Conservation (phyloP, 2,329 filamentous ascomycete species). For the Stachybotrys echinatus region DNA sequence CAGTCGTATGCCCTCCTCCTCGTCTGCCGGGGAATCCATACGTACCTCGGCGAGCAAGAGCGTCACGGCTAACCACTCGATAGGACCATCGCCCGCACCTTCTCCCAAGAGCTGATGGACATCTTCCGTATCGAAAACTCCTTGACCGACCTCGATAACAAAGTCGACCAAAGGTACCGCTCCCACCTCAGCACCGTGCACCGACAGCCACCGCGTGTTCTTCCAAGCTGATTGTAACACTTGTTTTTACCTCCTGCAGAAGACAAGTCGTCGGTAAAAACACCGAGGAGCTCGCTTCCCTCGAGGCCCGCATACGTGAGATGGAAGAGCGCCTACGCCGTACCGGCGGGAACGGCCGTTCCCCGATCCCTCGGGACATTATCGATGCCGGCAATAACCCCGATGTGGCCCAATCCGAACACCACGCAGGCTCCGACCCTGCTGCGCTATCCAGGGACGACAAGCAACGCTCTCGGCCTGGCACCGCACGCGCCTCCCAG, state of each 20-base stretch:
- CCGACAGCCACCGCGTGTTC: neutral
- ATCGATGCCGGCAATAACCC: neutral
- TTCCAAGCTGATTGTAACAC: conserved; percentile 1
- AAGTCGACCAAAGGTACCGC: conserved; percentile 76
- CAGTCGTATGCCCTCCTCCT: conserved; percentile 74
- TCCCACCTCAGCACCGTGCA: conserved; percentile 4
- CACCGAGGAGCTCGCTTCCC: conserved; percentile 74
- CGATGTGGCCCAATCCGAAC: neutral
- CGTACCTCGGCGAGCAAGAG: neutral
- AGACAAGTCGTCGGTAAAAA: conserved; percentile 73
- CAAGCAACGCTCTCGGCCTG: conserved; percentile 45
- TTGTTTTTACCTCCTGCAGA: conserved; percentile 37
- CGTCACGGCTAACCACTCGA: neutral
- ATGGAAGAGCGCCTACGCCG: conserved; percentile 71
- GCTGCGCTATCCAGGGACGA: conserved; percentile 18
- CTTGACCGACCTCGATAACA: conserved; percentile 65
- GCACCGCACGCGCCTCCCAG: conserved; percentile 46
- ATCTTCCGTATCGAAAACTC: conserved; percentile 85
- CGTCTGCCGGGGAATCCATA: no score
- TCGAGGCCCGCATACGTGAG: conserved; percentile 78
- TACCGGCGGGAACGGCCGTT: conserved; percentile 14
- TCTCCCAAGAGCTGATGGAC: conserved; percentile 80
- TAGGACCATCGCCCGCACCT: conserved; percentile 83
- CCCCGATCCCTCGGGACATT: neutral
- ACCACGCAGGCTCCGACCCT: conserved; percentile 8